These are phyloP conservation scores for Prasinococcaceae sp. DNA, from an alignment of 139 green algal species.

Conservation along the genomic window DNA sequence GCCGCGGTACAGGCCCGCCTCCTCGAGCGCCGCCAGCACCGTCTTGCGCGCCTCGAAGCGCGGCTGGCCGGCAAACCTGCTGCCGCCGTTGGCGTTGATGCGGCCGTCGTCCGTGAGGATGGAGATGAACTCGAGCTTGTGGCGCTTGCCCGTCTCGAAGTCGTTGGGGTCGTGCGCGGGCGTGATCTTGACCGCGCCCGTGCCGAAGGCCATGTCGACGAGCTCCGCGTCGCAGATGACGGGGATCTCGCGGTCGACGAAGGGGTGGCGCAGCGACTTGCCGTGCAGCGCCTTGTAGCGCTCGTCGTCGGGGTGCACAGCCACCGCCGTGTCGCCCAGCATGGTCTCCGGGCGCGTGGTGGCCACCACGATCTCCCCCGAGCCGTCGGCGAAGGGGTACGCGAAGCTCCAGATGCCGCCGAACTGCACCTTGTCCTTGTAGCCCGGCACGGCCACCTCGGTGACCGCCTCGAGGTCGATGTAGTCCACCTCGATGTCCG, in stretches of 20 bases:
- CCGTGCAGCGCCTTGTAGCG: constrained; percentile 71
- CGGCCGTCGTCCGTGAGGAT: constrained; percentile 78
- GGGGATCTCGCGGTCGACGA: constrained; percentile 71
- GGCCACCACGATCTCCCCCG: constrained; percentile 39
- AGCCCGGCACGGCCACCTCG: constrained; percentile 37
- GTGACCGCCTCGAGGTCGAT: constrained; percentile 64
- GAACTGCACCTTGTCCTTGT: constrained; percentile 85
- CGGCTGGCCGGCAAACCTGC: constrained; percentile 67
- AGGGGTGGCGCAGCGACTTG: constrained; percentile 73
- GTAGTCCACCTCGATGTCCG: constrained; percentile 97
- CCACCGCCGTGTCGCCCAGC: constrained; percentile 89
- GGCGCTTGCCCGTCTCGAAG: constrained; percentile 75
- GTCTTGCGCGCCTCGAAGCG: constrained; percentile 71
- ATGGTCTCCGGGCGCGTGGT: constrained; percentile 87
- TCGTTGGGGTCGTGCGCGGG: constrained; percentile 98
- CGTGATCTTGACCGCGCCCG: constrained; percentile 85
- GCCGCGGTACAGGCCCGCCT: constrained; percentile 36
- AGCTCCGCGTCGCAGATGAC: constrained; percentile 89
- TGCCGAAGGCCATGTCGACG: constrained; percentile 92
- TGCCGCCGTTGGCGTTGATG: constrained; percentile 38
- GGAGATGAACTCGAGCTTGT: constrained; percentile 87
- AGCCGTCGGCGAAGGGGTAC: constrained; percentile 71
- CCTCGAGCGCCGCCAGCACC: constrained; percentile 70
- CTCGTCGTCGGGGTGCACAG: constrained; percentile 84
- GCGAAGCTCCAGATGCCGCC: constrained; percentile 86